Percentiles rank a stretch among this genome's conserved stretches.
phyloP scores from a whole-genome alignment of 148 eudicot species.

The Vaccinium corymbosum region DNA sequence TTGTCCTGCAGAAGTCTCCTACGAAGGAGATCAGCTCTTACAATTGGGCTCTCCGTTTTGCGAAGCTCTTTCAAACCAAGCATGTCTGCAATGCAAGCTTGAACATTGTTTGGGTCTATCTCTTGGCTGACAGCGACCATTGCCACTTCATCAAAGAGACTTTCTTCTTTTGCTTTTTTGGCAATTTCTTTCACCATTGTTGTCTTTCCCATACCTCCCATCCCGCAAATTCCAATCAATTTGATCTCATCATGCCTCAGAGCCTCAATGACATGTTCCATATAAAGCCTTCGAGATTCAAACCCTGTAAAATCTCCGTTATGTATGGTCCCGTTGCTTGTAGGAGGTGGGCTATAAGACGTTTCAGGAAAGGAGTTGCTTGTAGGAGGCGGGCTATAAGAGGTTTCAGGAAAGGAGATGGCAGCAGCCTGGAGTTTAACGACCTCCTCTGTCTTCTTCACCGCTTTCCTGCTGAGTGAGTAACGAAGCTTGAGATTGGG shows the following conservation, averaged over 20 bases:
- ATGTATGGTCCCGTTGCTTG: neutral
- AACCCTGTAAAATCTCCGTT: neutral
- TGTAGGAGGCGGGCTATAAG: no score
- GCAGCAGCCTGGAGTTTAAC: neutral
- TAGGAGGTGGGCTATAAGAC: no score
- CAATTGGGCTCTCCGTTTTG: neutral
- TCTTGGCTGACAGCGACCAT: neutral
- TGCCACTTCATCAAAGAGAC: neutral
- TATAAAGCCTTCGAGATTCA: neutral
- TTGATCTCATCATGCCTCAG: neutral
- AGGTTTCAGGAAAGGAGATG: no score
- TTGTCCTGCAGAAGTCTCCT: slow-evolving; percentile 25
- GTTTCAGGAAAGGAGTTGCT: no score
- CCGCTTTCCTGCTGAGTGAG: neutral
- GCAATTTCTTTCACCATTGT: neutral
- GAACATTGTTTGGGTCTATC: neutral
- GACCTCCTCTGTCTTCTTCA: neutral
- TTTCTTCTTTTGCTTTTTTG: neutral
- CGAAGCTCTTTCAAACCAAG: neutral
- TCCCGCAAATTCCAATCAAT: neutral
- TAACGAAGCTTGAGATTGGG: neutral
- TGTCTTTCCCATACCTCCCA: neutral
- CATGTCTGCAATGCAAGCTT: neutral
- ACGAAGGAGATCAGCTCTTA: slow-evolving; percentile 28
- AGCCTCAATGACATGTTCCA: neutral